Percentiles rank a stretch among this genome's conserved stretches.
Evolutionary conservation across 2,329 filamentous ascomycete species (phyloP).

Genomic region (Hysterium pulicare): DNA sequence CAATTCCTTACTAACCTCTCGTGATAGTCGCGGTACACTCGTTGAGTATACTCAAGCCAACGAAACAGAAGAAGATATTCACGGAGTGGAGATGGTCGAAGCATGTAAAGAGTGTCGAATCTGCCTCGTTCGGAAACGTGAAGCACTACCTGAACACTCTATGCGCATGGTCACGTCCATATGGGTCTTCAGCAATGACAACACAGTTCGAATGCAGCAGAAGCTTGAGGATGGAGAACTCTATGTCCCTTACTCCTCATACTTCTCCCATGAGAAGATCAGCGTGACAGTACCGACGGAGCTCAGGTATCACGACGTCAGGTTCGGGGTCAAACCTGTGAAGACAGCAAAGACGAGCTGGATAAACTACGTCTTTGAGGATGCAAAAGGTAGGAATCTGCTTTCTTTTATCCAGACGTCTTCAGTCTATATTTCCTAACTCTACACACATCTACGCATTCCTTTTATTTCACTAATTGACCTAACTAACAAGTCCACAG

Average conservation of each 20-base stretch:
- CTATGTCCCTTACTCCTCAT: constrained; percentile 45
- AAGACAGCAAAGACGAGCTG: constrained; percentile 40
- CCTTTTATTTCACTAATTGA: not conserved
- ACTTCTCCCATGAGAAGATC: constrained; percentile 45
- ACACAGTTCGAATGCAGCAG: constrained; percentile 41
- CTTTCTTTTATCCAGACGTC: not conserved
- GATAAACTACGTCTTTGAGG: constrained; percentile 45
- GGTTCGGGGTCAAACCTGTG: constrained; percentile 31
- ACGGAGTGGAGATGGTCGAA: constrained; percentile 40
- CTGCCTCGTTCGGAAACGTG: constrained; percentile 42
- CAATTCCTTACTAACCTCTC: not conserved
- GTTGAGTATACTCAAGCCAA: constrained; percentile 43
- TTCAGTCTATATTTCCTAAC: not conserved
- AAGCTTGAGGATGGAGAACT: constrained; percentile 40
- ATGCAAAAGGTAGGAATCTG: constrained; percentile 19
- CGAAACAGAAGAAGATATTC: constrained; percentile 30
- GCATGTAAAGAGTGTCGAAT: constrained; percentile 40
- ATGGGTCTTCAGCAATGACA: constrained; percentile 45
- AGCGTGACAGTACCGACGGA: constrained; percentile 37
- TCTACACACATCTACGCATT: not conserved
- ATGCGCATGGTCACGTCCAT: constrained; percentile 42
- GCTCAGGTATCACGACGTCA: constrained; percentile 39
- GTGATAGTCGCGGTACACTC: constrained; percentile 32
- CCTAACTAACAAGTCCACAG: constrained; percentile 13
- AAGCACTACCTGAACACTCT: constrained; percentile 33